These are phyloP conservation scores for Trypanosoma melophagium DNA, from an alignment of 208 protist species.

Conservation along the genomic window DNA sequence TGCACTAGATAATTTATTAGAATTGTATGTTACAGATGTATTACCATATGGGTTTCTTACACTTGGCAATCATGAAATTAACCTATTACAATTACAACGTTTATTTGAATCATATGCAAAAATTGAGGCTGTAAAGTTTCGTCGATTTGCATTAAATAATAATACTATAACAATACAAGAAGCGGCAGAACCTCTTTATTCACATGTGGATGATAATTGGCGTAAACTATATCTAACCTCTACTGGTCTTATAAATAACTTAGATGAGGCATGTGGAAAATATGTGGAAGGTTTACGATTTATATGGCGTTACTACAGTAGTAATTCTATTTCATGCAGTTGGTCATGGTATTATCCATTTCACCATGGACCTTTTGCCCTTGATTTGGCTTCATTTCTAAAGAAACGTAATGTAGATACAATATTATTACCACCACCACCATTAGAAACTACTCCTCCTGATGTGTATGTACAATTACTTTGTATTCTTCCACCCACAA, in stretches of 20 bases:
- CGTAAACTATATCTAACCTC: conserved; percentile 50
- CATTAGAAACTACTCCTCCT: conserved; percentile 46
- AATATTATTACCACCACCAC: conserved; percentile 28
- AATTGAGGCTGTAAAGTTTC: conserved; percentile 67
- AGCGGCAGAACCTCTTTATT: conserved; percentile 37
- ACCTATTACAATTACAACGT: conserved; percentile 61
- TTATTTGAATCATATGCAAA: conserved; percentile 62
- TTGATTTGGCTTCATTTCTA: conserved; percentile 68
- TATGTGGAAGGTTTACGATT: conserved; percentile 81
- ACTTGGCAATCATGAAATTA: conserved; percentile 59
- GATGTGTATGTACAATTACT: conserved; percentile 71
- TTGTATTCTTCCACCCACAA: conserved; percentile 74
- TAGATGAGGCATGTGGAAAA: conserved; percentile 56
- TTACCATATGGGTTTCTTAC: conserved; percentile 85
- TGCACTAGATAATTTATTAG: conserved; percentile 74
- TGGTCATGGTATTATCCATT: conserved; percentile 86
- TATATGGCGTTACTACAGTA: conserved; percentile 86
- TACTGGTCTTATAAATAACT: conserved; percentile 30
- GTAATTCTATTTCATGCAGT: conserved; percentile 42
- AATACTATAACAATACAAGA: conserved; percentile 40
- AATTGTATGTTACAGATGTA: conserved; percentile 76
- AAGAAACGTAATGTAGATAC: conserved; percentile 35
- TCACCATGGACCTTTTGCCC: conserved; percentile 66
- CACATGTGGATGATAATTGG: conserved; percentile 43
- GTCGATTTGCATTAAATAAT: conserved; percentile 43